Evolutionary conservation across 1,139 yeast genomes (phyloP).

Genomic region (Yarrowia galli): DNA sequence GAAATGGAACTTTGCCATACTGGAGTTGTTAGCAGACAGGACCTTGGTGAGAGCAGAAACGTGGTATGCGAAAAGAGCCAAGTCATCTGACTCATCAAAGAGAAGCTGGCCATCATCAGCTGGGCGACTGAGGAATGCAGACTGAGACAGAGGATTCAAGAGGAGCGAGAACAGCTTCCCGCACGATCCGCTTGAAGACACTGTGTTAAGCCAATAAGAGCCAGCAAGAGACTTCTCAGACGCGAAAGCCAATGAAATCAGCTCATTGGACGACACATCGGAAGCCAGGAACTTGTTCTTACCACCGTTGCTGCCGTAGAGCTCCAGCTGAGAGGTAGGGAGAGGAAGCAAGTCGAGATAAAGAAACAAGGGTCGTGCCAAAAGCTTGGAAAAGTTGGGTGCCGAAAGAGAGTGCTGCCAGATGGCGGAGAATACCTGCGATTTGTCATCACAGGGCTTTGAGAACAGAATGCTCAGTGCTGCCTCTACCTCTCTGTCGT

Average conservation of each 20-base stretch:
- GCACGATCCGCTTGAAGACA: slow-evolving; percentile 61
- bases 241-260: slow-evolving; percentile 45
- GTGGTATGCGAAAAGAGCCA: slow-evolving; percentile 65
- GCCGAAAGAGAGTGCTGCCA: slow-evolving; percentile 56
- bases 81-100: slow-evolving; percentile 58
- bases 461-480: slow-evolving; percentile 50
- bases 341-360: slow-evolving; percentile 65
- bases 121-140: slow-evolving; percentile 42
- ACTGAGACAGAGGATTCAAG: slow-evolving; percentile 57
- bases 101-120: neutral
- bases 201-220: slow-evolving; percentile 59
- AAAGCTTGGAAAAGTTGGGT: slow-evolving; percentile 55
- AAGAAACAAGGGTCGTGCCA: slow-evolving; percentile 71
- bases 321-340: slow-evolving; percentile 34
- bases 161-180: slow-evolving; percentile 66
- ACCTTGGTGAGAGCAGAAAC: slow-evolving; percentile 61
- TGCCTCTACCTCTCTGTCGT: slow-evolving; percentile 51
- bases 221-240: slow-evolving; percentile 48
- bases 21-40: slow-evolving; percentile 54
- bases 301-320: slow-evolving; percentile 7
- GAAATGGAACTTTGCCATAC: slow-evolving; percentile 37
- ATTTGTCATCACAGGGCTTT: slow-evolving; percentile 40
- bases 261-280: slow-evolving; percentile 34
- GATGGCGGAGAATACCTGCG: slow-evolving; percentile 51
- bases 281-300: slow-evolving; percentile 20